Conservation (phyloP, 768 basidiomycete genomes). For the Rossbeevera mucosa region DNA sequence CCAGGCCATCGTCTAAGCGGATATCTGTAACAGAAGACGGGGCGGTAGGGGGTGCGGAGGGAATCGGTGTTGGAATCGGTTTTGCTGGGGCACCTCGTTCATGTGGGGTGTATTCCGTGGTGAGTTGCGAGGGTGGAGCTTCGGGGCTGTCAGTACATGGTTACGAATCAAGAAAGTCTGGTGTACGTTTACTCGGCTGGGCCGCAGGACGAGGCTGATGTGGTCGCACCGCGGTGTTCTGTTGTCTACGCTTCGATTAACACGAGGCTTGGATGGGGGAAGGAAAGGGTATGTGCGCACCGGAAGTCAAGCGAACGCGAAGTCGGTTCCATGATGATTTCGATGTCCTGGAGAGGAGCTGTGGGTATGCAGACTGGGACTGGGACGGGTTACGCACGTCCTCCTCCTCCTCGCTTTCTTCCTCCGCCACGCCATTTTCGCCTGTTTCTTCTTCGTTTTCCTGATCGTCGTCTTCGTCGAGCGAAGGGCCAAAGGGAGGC, state of each 20-base stretch:
- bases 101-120: slow-evolving; percentile 79
- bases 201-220: slow-evolving; percentile 29
- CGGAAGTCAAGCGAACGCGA: slow-evolving; percentile 72
- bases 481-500: slow-evolving; percentile 27
- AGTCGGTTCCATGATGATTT: slow-evolving; percentile 85
- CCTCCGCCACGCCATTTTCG: slow-evolving; percentile 36
- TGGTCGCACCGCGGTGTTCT: slow-evolving; percentile 31
- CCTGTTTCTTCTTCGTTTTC: slow-evolving; percentile 21
- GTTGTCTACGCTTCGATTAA: slow-evolving; percentile 29
- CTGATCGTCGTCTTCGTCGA: slow-evolving; percentile 23
- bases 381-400: slow-evolving; percentile 35
- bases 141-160: slow-evolving; percentile 6
- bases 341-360: slow-evolving; percentile 57
- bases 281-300: slow-evolving; percentile 33
- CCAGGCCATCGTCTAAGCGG: slow-evolving; percentile 47
- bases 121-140: slow-evolving; percentile 53
- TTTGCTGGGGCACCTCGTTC: slow-evolving; percentile 50
- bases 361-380: slow-evolving; percentile 4
- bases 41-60: slow-evolving; percentile 19
- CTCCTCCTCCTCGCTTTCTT: slow-evolving; percentile 45
- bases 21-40: slow-evolving; percentile 18
- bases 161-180: slow-evolving; percentile 1
- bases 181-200: slow-evolving; percentile 30
- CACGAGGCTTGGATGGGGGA: neutral
- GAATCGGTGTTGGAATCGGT: slow-evolving; percentile 13